Conservation (phyloP, 2,329 filamentous ascomycete species). For the Dryadomyces sulphureus region DNA sequence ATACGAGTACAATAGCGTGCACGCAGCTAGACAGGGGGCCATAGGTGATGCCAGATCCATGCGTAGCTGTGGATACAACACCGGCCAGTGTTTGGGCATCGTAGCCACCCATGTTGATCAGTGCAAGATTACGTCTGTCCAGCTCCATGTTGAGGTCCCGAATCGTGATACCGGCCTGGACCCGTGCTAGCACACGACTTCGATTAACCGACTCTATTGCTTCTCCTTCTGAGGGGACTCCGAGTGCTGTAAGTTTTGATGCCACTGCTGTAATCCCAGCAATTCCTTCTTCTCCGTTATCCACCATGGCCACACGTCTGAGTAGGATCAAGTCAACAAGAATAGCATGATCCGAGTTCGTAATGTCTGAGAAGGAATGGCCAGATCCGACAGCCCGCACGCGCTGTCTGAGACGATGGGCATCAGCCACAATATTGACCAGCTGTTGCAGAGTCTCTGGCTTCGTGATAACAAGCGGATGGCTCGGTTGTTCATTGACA, state of each 20-base stretch:
- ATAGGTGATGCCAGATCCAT: conserved; percentile 13
- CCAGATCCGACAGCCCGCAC: conserved; percentile 15
- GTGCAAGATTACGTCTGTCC: conserved; percentile 12
- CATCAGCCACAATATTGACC: conserved; percentile 11
- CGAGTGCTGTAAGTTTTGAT: neutral
- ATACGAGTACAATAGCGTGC: conserved; percentile 13
- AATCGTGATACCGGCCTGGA: conserved; percentile 13
- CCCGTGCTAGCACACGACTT: conserved; percentile 9
- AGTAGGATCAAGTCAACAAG: conserved; percentile 11
- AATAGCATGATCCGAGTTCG: conserved; percentile 10
- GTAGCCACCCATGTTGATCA: conserved; percentile 14
- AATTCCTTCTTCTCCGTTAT: conserved; percentile 10
- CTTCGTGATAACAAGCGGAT: conserved; percentile 9
- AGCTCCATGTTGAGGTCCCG: conserved; percentile 13
- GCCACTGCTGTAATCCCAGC: conserved; percentile 1
- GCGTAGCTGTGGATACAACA: conserved; percentile 13
- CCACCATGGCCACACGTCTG: conserved; percentile 10
- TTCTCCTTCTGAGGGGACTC: too few species aligned
- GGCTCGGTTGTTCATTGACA: conserved; percentile 12
- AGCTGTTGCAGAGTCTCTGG: conserved; percentile 13
- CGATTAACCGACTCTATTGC: conserved; percentile 3
- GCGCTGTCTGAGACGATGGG: conserved; percentile 7
- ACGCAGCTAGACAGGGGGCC: conserved; percentile 12
- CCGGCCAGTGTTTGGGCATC: conserved; percentile 15
- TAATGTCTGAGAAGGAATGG: conserved; percentile 15